Base-by-base conservation (phyloP, 1,284 basidiomycete genomes). In the Boletellus deceptivus region DNA sequence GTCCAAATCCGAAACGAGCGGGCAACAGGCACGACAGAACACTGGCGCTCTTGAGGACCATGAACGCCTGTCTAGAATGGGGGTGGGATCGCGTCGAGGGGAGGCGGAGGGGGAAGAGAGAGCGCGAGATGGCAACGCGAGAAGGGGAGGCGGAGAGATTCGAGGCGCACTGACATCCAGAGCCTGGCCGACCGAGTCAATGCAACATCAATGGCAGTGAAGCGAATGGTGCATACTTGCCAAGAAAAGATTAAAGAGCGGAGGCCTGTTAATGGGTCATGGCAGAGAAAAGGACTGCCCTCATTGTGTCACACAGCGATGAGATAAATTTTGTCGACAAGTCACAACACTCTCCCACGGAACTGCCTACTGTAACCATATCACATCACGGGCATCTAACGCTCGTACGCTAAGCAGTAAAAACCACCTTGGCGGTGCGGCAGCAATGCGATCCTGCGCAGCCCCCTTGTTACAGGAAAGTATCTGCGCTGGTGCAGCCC, bases 21-120 rank as follows among this genome's bases (percentile, higher is more conserved):
- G 65, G 62, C 0, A 68, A 13, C 3, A 68, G 50, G 33, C 65
- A 68, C 20, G 67, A 55, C n/a, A 67, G 54, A 7, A 55, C 55
- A 11, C 36, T 55, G 34, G 58, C 3, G 35, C 24, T 48, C 55
- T 59, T 66, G 57, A 56, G 43, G 43, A 69, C 65, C 67, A 69
- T 65, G 55, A 58, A 58, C 46, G 50, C 29, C 29, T 31, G 29
- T 31, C 29, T 25, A 45, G 34, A 31, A 16, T n/a, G 42, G 18
- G 34, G 34, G 34, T 6, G 34, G 34, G 14, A 35, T 17, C 34
- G 34, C 34, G 34, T 35, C 34, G 34, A n/a, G n/a, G 34, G 34
- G 34, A 35, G 34, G 16, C 34, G 34, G 34, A 6, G 34, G 16
- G 34, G 34, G 8, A n/a, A 35, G n/a, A 6, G 34, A 35, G 34